These are phyloP conservation scores for Hypomyces perniciosus DNA, from an alignment of 2,329 filamentous ascomycete species.

Conservation along the genomic window DNA sequence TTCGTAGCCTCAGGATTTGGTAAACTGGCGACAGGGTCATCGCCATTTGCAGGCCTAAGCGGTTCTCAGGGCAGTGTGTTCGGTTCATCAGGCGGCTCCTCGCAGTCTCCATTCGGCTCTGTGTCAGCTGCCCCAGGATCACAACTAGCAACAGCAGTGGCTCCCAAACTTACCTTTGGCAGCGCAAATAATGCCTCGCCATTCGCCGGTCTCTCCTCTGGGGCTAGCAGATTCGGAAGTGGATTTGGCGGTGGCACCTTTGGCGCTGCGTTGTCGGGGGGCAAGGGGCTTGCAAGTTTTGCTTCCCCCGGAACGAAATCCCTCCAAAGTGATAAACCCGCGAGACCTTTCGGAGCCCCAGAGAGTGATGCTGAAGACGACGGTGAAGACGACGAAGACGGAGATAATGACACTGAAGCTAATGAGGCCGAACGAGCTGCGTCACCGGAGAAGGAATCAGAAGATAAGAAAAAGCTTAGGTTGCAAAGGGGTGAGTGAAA, in stretches of 20 bases:
- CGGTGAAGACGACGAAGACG: constrained; percentile 32
- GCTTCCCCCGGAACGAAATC: constrained; percentile 51
- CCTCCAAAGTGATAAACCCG: constrained; percentile 53
- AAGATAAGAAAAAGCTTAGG: constrained; percentile 60
- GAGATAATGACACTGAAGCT: constrained; percentile 36
- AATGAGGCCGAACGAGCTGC: constrained; percentile 41
- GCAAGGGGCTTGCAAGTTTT: constrained; percentile 58
- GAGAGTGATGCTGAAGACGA: constrained; percentile 56
- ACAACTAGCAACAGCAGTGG: constrained; percentile 20
- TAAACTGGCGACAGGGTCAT: constrained; percentile 56
- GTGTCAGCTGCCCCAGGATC: constrained; percentile 15
- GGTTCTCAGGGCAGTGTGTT: constrained; percentile 45
- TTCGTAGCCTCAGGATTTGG: constrained; percentile 66
- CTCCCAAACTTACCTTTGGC: constrained; percentile 47
- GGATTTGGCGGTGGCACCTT: constrained; percentile 32
- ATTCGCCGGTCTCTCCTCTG: constrained; percentile 39
- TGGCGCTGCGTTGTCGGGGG: constrained; percentile 32
- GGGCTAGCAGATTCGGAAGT: constrained; percentile 44
- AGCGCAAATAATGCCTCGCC: constrained; percentile 37
- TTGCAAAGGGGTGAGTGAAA: constrained; percentile 60
- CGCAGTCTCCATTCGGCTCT: constrained; percentile 26
- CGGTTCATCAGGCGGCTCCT: constrained; percentile 36
- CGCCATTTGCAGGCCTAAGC: constrained; percentile 57
- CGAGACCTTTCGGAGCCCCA: constrained; percentile 71
- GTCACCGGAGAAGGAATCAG: constrained; percentile 49